phyloP scores from a whole-genome alignment of 2,329 filamentous ascomycete species.

The Penicillium janthinellum region DNA sequence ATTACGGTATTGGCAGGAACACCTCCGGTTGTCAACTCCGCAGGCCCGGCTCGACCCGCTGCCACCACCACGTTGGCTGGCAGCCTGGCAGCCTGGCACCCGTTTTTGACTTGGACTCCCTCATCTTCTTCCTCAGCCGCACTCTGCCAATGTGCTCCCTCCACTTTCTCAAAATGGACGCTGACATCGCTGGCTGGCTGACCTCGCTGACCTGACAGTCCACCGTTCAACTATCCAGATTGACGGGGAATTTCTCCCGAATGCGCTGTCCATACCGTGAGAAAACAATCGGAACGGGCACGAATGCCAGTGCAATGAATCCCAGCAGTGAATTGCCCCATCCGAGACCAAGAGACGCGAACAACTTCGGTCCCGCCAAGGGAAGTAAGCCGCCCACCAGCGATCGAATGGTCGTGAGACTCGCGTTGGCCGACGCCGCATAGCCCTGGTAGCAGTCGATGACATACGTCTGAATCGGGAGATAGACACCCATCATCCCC shows the following conservation, averaged over 20 bases:
- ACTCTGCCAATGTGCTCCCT: background rate
- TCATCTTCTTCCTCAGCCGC: background rate
- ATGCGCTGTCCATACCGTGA: slow-evolving; percentile 15
- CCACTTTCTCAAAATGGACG: background rate
- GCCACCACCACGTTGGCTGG: background rate
- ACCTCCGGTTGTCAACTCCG: slow-evolving; percentile 1
- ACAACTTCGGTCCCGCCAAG: slow-evolving; percentile 21
- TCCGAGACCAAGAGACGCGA: slow-evolving; percentile 8
- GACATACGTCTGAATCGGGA: slow-evolving; percentile 62
- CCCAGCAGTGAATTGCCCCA: slow-evolving; percentile 18
- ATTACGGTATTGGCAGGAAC: background rate
- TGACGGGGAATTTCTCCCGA: slow-evolving; percentile 17
- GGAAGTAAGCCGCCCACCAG: slow-evolving; percentile 36
- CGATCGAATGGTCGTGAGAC: slow-evolving; percentile 57
- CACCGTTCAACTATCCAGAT: slow-evolving; percentile 8
- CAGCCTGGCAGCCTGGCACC: no score
- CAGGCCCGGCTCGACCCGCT: slow-evolving; percentile 5
- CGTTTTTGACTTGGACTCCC: no score
- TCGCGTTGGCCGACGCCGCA: slow-evolving; percentile 55
- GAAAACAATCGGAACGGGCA: slow-evolving; percentile 13
- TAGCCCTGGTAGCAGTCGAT: slow-evolving; percentile 56
- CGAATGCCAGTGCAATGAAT: slow-evolving; percentile 20
- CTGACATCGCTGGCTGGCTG: background rate
- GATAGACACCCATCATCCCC: slow-evolving; percentile 54
- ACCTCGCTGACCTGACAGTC: background rate